Base-by-base conservation (phyloP, 148 eudicot species). In the Diospyros kaki region DNA sequence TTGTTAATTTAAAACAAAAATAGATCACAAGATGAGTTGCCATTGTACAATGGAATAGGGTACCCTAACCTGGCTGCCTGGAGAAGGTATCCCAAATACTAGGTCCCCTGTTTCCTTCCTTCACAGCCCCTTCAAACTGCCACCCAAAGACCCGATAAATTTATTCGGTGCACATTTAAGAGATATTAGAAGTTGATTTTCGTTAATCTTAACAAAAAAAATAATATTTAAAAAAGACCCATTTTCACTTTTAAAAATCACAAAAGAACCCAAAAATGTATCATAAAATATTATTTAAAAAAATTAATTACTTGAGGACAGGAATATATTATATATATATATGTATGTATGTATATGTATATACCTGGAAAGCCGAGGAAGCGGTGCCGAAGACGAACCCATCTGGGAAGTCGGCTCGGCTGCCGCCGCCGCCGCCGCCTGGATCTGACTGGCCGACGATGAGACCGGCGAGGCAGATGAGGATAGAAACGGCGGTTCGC, bases 61-160 rank as follows among this genome's bases (percentile, higher is more conserved):
- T 3, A 46, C 38, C 38, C 4, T 13, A 52, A 90, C 96, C 93
- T 60, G 91, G 84, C 67, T 78, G 77, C 60, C 82, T 89, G 3
- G 86, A 77, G 74, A 95, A 93, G 64, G 89, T 91, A 69, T 95
- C 98, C 99, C 99, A 95, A 9, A 93, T 95, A 76, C 94, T 93
- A 40, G 82, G 73, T 41, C 99, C 98, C 71, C 86, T 91, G 65
- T 93, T 93, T 61, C 98, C 99, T 88, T 95, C 99, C 83, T 85
- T 77, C 1, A 82, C 94, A 75, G 97, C 99, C 43, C 99, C 99
- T 95, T 95, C 99, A 86, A 92, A 92, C 99, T 95, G 58, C 7
- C 52, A n/a, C 4, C 41, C 58, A 51, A 6, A 66, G 5, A 58
- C 3, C 58, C 44, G 39, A 54, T 18, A n/a, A n/a, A n/a, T n/a